Percentiles rank a stretch among this genome's conserved stretches.
These are phyloP conservation scores for Dacryopinax spathularia DNA, from an alignment of 768 basidiomycete species.

Conservation along the genomic window DNA sequence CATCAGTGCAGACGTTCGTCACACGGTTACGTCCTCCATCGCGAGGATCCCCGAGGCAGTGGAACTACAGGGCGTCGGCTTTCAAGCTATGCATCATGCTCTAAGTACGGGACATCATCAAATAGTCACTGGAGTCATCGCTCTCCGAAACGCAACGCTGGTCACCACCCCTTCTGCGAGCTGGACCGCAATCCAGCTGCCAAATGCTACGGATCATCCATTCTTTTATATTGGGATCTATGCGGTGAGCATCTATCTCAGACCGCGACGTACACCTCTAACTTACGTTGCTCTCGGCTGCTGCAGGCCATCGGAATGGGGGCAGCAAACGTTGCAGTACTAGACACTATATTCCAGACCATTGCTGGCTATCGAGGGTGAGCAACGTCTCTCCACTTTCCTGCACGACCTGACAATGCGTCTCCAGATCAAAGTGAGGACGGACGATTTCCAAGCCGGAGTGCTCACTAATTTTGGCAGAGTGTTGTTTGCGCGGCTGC, in stretches of 20 bases:
- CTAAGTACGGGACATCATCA: neutral
- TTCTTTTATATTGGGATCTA: slow-evolving; percentile 60
- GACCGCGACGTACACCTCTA: neutral
- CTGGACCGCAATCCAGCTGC: slow-evolving; percentile 8
- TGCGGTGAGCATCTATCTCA: slow-evolving; percentile 19
- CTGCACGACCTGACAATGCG: neutral
- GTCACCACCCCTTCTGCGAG: no score
- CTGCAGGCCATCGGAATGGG: slow-evolving; percentile 36
- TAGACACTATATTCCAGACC: slow-evolving; percentile 24
- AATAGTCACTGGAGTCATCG: neutral
- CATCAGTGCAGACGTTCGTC: neutral
- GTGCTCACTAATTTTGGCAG: neutral
- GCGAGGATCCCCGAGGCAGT: neutral
- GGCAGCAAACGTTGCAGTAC: slow-evolving; percentile 34
- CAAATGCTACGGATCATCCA: slow-evolving; percentile 40
- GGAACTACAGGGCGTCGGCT: neutral
- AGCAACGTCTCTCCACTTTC: neutral
- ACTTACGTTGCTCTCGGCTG: neutral
- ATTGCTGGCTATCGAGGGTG: neutral
- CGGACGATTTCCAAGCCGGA: no score
- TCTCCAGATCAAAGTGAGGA: neutral
- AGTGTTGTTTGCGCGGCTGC: slow-evolving; percentile 33
- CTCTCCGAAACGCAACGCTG: neutral
- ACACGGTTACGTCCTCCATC: neutral
- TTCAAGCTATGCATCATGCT: neutral